Percentiles rank a stretch among this genome's conserved stretches.
These are phyloP conservation scores for Cercospora citrullina DNA, from an alignment of 2,329 filamentous ascomycete genomes.

Conservation along the genomic window DNA sequence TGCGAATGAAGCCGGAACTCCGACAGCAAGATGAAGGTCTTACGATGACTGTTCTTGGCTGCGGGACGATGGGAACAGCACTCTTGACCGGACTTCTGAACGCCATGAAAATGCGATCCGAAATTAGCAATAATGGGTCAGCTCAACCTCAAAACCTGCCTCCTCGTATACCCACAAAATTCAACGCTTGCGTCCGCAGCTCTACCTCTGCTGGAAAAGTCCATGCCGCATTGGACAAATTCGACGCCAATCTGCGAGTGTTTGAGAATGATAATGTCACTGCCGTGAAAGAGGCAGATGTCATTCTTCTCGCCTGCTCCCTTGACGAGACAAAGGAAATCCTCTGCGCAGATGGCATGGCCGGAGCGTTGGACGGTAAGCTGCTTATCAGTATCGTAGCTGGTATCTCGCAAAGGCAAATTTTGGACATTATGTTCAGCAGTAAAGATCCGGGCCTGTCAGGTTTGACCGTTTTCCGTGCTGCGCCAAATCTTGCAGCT, in stretches of 20 bases:
- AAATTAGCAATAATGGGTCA: slow-evolving; percentile 24
- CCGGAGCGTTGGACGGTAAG: slow-evolving; percentile 73
- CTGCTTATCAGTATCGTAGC: slow-evolving; percentile 79
- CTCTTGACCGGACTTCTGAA: slow-evolving; percentile 78
- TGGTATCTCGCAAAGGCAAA: slow-evolving; percentile 67
- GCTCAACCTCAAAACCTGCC: slow-evolving; percentile 44
- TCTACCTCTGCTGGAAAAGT: slow-evolving; percentile 69
- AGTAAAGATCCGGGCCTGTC: no score
- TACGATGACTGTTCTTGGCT: slow-evolving; percentile 78
- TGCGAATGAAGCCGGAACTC: slow-evolving; percentile 28
- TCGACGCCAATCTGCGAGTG: slow-evolving; percentile 63
- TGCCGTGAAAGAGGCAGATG: slow-evolving; percentile 68
- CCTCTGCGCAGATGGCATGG: slow-evolving; percentile 66
- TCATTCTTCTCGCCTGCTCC: slow-evolving; percentile 75
- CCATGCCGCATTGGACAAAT: slow-evolving; percentile 62
- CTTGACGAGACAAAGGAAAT: slow-evolving; percentile 71
- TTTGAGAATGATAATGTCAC: slow-evolving; percentile 70
- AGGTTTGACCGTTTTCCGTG: slow-evolving; percentile 61
- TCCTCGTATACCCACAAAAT: slow-evolving; percentile 65
- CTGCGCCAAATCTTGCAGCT: slow-evolving; percentile 82
- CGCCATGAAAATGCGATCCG: slow-evolving; percentile 51
- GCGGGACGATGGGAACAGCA: slow-evolving; percentile 84
- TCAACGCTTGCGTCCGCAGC: slow-evolving; percentile 78
- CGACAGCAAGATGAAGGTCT: slow-evolving; percentile 44
- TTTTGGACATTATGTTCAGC: not conserved